These are phyloP conservation scores for Petunia secreta DNA, from an alignment of 257 asterid genomes.

Conservation along the genomic window DNA sequence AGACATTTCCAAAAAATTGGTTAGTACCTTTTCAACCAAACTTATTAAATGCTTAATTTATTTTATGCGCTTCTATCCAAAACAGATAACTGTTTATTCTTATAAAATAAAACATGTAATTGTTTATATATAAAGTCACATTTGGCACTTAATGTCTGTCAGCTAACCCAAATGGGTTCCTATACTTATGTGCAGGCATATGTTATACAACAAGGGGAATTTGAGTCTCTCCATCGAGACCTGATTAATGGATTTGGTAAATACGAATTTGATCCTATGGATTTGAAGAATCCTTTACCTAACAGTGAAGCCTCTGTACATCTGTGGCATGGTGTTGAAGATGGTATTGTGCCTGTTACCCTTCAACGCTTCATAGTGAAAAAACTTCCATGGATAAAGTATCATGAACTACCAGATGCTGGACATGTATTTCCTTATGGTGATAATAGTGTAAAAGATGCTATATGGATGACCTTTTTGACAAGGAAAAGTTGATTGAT, in stretches of 20 bases:
- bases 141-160: too few species aligned
- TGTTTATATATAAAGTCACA: too few species aligned
- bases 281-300: conserved; percentile 50
- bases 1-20: too few species aligned
- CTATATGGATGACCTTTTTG: conserved; percentile 39
- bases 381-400: conserved; percentile 67
- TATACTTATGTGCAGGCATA: conserved; percentile 43
- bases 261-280: conserved; percentile 65
- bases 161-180: not conserved
- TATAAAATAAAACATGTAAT: too few species aligned
- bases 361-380: conserved; percentile 62
- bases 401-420: conserved; percentile 40
- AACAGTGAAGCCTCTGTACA: conserved; percentile 60
- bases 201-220: conserved; percentile 57
- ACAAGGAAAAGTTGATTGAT: conserved; percentile 5
- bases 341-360: conserved; percentile 61
- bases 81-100: too few species aligned
- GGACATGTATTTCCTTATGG: conserved; percentile 36
- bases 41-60: too few species aligned
- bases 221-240: conserved; percentile 65
- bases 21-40: too few species aligned
- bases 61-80: too few species aligned
- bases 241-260: conserved; percentile 62
- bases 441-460: conserved; percentile 31
- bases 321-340: conserved; percentile 77